Conservation (phyloP, 2,329 filamentous ascomycete species). For the Chaetomium globosum region DNA sequence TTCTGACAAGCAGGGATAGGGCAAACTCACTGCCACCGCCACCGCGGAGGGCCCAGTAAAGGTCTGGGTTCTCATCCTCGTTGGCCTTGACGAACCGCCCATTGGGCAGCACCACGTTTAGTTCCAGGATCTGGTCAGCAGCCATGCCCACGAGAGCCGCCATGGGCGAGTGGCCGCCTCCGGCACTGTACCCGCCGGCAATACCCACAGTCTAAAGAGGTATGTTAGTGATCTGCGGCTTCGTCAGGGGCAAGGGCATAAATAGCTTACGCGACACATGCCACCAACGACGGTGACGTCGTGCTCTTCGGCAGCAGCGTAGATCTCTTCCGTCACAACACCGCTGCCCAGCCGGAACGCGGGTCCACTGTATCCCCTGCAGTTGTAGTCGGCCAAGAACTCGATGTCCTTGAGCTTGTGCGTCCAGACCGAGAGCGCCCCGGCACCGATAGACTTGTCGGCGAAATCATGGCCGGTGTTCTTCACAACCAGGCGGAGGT, state of each 20-base stretch:
- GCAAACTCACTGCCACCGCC: conserved; percentile 43
- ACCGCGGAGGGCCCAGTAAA: conserved; percentile 56
- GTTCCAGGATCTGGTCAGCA: conserved; percentile 52
- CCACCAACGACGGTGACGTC: conserved; percentile 57
- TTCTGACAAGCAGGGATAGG: background rate
- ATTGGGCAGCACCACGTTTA: conserved; percentile 53
- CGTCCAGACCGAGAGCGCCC: conserved; percentile 40
- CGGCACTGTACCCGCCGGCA: conserved; percentile 52
- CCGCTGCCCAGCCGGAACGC: conserved; percentile 53
- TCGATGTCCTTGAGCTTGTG: conserved; percentile 35
- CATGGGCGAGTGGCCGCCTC: conserved; percentile 59
- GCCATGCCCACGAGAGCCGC: conserved; percentile 55
- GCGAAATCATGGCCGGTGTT: conserved; percentile 59
- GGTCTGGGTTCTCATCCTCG: conserved; percentile 46
- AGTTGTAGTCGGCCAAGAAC: conserved; percentile 35
- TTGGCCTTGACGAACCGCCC: conserved; percentile 51
- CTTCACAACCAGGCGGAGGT: conserved; percentile 47
- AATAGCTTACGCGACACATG: conserved; percentile 35
- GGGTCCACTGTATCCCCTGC: conserved; percentile 34
- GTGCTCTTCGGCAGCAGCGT: conserved; percentile 51
- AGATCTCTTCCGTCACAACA: conserved; percentile 53
- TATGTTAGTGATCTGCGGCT: conserved; percentile 38
- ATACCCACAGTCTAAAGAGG: conserved; percentile 52
- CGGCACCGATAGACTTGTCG: conserved; percentile 45
- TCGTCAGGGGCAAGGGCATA: background rate